Base-by-base conservation (phyloP, 257 asterid species). In the Salvia hispanica region DNA sequence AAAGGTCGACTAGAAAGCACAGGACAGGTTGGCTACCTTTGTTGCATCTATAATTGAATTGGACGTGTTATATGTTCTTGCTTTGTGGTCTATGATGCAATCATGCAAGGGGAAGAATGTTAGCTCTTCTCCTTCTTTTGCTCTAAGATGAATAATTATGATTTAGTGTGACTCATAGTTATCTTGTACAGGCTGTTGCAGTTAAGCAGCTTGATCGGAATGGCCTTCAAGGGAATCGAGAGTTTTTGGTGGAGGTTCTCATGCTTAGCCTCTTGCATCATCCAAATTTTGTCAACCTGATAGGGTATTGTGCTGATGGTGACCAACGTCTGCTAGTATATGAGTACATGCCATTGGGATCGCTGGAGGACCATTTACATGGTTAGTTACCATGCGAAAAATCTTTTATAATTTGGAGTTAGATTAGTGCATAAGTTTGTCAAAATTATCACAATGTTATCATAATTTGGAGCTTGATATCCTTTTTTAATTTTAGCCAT, bases 251-350 rank as follows among this genome's bases (percentile, higher is more conserved):
- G 74, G 99, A 94, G 86, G 95, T 94, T 84, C 90, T 88, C 67
- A 91, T 94, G 99, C 97, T 94, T 80, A 91, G 97, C 83, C 86
- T 88, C 73, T 80, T 88, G 40, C 96, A 94, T 75, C 95, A 94
- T 81, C 86, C 81, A 47, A 91, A 94, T 76, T 96, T 94, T 1
- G 95, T 94, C 54, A 91, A 91, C 83, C 82, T 94, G 84, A 87
- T 88, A 12, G 99, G 99, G 39, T 94, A 94, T 75, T 94, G 97
- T 78, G 99, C 99, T 51, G 96, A 91, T 72, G 96, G 97, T 8
- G 97, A 91, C 71, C 96, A 94, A 58, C 92, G 99, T 18, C 93
- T 94, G 79, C 93, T 94, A 44, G 99, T 94, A 69, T 94, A 94
- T 56, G 97, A 94, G 66, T 94, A 81, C 73, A 91, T 94, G 99